phyloP scores from a whole-genome alignment of 225 moss, liverwort and hornwort genomes.

The Anthoceros angustus region DNA sequence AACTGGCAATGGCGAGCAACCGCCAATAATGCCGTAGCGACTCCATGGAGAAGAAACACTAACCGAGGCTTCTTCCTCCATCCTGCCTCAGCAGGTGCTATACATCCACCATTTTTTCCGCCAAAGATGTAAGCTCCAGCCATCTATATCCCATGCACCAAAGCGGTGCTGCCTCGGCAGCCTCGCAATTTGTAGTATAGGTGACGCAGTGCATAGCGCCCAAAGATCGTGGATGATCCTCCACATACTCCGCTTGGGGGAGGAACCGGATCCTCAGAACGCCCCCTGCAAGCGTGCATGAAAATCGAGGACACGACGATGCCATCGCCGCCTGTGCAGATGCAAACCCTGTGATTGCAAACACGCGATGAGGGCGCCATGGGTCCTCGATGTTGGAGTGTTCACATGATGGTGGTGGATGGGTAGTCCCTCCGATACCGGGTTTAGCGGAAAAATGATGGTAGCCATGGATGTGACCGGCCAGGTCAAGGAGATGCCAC shows the following conservation, averaged over 20 bases:
- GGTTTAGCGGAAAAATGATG: no score
- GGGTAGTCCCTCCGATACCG: no score
- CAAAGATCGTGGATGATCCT: conserved; percentile 38
- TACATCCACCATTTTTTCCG: conserved; percentile 13
- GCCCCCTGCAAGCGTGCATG: conserved; percentile 20
- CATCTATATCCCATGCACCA: conserved; percentile 30
- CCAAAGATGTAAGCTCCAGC: conserved; percentile 28
- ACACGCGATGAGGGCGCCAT: no score
- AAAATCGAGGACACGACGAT: conserved; percentile 20
- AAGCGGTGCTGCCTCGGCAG: conserved; percentile 41
- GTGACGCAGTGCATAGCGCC: conserved; percentile 32
- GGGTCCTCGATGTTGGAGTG: no score
- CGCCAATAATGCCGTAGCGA: conserved; percentile 14
- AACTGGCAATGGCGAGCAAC: conserved; percentile 14
- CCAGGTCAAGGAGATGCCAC: no score
- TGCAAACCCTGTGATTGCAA: no score
- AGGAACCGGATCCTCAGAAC: conserved; percentile 12
- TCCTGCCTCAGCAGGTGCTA: not conserved
- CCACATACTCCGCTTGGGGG: conserved; percentile 27
- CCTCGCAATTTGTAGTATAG: conserved; percentile 35
- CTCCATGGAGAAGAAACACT: conserved; percentile 14
- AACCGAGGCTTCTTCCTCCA: not conserved
- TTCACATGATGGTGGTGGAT: no score
- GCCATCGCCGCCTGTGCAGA: no score
- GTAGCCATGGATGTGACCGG: no score